phyloP scores from a whole-genome alignment of 2,329 filamentous ascomycete genomes.

The Cryphonectria radicalis region DNA sequence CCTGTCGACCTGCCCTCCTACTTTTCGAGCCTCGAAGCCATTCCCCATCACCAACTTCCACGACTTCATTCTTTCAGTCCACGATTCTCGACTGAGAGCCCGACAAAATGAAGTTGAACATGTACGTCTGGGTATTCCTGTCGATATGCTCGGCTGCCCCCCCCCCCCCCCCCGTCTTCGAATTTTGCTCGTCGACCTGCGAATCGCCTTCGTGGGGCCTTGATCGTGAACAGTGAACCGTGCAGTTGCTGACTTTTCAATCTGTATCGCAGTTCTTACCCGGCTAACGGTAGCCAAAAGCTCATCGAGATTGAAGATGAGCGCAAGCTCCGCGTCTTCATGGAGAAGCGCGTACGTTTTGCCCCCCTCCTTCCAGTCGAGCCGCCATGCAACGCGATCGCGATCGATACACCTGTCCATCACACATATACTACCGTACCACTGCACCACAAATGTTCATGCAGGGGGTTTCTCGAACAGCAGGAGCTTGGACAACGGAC shows the following conservation, averaged over 20 bases:
- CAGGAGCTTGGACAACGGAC: constrained; percentile 15
- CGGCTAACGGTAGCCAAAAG: constrained; percentile 99
- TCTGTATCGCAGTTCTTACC: constrained; percentile 68
- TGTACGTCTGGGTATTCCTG: constrained; percentile 21
- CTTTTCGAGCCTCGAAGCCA: constrained; percentile 19
- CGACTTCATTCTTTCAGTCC: constrained; percentile 37
- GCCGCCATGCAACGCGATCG: constrained; percentile 42
- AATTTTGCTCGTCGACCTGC: not conserved
- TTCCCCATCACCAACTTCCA: constrained; percentile 29
- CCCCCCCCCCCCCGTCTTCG: not conserved
- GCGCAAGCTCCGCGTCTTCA: constrained; percentile 97
- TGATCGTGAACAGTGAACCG: constrained; percentile 9
- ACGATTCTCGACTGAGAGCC: constrained; percentile 39
- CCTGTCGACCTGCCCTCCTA: constrained; percentile 20
- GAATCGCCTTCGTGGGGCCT: constrained; percentile 5
- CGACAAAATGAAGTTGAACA: constrained; percentile 66
- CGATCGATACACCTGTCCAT: constrained; percentile 25
- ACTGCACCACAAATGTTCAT: constrained; percentile 11
- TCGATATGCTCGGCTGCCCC: not conserved
- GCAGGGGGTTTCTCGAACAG: not conserved
- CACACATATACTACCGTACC: not conserved
- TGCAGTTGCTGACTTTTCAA: constrained; percentile 18
- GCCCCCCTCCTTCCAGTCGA: constrained; percentile 16
- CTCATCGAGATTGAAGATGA: constrained; percentile 99
- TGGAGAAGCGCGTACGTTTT: constrained; percentile 87